Conservation (phyloP, 2,329 filamentous ascomycete species). For the Aureobasidium pullulans region DNA sequence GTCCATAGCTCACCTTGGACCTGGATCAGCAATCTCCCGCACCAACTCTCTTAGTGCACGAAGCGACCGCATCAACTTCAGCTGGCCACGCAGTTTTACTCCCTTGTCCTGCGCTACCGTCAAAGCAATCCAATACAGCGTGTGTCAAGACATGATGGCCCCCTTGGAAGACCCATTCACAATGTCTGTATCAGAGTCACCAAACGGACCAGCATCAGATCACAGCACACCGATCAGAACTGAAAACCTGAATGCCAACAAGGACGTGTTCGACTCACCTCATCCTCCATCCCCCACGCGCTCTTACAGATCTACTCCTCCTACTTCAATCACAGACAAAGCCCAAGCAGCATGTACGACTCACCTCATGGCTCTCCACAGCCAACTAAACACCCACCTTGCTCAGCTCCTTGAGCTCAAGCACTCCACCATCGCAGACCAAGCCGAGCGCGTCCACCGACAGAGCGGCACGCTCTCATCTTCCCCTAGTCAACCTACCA, state of each 20-base stretch:
- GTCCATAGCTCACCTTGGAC: neutral
- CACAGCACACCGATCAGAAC: neutral
- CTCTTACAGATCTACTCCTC: neutral
- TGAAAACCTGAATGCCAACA: neutral
- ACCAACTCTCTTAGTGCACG: neutral
- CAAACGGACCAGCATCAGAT: neutral
- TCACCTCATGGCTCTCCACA: slow-evolving; percentile 23
- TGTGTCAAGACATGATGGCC: neutral
- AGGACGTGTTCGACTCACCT: neutral
- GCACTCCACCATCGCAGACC: slow-evolving; percentile 14
- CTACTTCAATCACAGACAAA: slow-evolving; percentile 16
- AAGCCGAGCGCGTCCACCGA: slow-evolving; percentile 15
- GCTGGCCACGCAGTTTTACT: slow-evolving; percentile 2
- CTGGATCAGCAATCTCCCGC: neutral
- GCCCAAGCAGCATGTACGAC: neutral
- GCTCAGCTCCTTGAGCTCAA: slow-evolving; percentile 24
- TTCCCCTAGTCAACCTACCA: neutral
- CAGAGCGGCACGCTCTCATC: neutral
- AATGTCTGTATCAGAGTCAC: neutral
- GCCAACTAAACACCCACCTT: slow-evolving; percentile 29
- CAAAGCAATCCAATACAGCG: neutral
- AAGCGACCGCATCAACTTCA: neutral
- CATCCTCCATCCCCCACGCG: neutral
- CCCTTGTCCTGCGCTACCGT: neutral
- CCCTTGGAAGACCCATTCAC: neutral